Base-by-base conservation (phyloP, 2,329 filamentous ascomycete genomes). In the Fusarium coicis region DNA sequence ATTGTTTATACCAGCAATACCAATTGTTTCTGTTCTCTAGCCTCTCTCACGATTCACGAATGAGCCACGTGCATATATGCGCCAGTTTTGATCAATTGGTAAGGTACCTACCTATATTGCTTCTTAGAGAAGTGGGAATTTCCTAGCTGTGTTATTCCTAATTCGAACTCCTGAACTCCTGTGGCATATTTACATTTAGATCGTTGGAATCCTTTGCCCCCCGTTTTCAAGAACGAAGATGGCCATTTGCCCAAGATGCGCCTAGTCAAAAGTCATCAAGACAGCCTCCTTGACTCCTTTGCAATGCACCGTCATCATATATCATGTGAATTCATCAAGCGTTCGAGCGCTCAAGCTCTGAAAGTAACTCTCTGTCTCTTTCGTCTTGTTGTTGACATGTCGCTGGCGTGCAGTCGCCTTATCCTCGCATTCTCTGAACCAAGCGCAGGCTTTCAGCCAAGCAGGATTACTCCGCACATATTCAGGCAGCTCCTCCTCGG, bases 381-480 rank as follows among this genome's bases (percentile, higher is more conserved):
- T 60, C 46, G 70, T 70, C n/a, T 69, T 72, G 30, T 34, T 69
- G 15, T 72, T 65, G 18, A 74, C 54, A 39, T 56, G 66, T 16
- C 56, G 74, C 12, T 66, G 64, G 26, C 54, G 72, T 19, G 63
- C 42, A 55, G 36, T 23, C 36, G 49, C 39, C 44, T 65, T 49
- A 47, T 79, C 68, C 30, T 77, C 60, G 79, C 72, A 69, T 49
- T 83, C 77, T 21, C 83, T 81, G 65, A 84, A 67, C 73, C 82
- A 84, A 19, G 74, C 78, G 26, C 80, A 82, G 7, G 83, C 85
- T 49, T 80, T 80, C 37, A 85, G 55, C 87, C 87, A 89, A 4
- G 78, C 80, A 3, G 83, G 80, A 58, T 88, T 85, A 5, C 80
- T 80, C 36, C 68, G 78, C 10, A 89, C 84, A 36, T 84, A 81